A percentile compares a stretch with the other conserved stretches of the same genome.
Evolutionary conservation across 768 basidiomycete species (phyloP).

Genomic region (Trametes cubensis): DNA sequence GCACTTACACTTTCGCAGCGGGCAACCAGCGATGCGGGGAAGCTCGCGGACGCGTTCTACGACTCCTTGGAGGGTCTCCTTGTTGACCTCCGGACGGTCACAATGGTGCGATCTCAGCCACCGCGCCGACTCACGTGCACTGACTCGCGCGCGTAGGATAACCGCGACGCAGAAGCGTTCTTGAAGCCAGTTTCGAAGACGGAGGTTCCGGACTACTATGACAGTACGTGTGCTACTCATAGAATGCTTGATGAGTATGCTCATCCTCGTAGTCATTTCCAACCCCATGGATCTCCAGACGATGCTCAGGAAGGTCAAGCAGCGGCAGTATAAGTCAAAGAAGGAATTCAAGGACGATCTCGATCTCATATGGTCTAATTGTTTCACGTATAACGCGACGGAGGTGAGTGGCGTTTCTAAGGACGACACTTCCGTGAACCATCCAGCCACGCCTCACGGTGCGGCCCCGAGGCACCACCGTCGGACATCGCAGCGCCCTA

Average conservation of each 20-base stretch:
- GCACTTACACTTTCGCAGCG: conserved; percentile 35
- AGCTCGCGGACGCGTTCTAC: conserved; percentile 87
- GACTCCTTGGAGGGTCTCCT: conserved; percentile 91
- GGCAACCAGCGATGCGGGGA: conserved; percentile 63
- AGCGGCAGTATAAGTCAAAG: conserved; percentile 91
- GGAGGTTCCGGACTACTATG: conserved; percentile 93
- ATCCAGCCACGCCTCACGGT: background rate
- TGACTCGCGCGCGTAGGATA: conserved; percentile 51
- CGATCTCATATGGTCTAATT: conserved; percentile 97
- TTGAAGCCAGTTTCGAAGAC: conserved; percentile 88
- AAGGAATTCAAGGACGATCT: conserved; percentile 92
- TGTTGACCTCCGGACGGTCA: conserved; percentile 78
- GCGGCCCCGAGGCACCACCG: background rate
- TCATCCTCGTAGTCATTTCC: conserved; percentile 67
- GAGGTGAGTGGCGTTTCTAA: conserved; percentile 59
- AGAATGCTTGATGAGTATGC: too few relatives aligned
- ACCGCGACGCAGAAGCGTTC: conserved; percentile 92
- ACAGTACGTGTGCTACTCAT: conserved; percentile 53
- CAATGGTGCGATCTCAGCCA: conserved; percentile 53
- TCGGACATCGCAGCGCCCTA: background rate
- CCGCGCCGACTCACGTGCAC: conserved; percentile 34
- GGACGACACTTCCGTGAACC: background rate
- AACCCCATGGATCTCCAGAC: conserved; percentile 96
- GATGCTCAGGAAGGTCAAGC: conserved; percentile 92
- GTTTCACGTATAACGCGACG: conserved; percentile 87